A percentile compares a stretch with the other conserved stretches of the same genome.
phyloP scores from a whole-genome alignment of 306 rosid species.

The Vigna angularis region DNA sequence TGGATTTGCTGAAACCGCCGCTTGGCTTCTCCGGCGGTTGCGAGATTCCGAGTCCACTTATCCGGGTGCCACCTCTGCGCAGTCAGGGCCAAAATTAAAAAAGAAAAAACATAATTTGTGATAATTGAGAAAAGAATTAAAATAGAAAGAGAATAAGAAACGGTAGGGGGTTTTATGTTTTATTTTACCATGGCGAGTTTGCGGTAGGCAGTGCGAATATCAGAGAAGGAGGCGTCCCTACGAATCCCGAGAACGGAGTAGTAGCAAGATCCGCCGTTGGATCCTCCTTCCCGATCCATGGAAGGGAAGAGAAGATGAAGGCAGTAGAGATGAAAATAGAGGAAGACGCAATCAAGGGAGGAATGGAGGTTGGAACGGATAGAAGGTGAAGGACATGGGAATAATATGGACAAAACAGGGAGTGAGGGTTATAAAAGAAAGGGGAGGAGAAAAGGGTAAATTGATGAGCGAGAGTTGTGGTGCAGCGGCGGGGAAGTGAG shows the following conservation, averaged over 20 bases:
- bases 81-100: not conserved
- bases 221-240: conserved; percentile 86
- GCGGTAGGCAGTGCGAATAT: conserved; percentile 87
- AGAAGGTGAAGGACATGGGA: not conserved
- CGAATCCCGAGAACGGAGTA: conserved; percentile 86
- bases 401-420: too few species aligned
- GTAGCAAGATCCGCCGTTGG: conserved; percentile 83
- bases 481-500: conserved; percentile 35
- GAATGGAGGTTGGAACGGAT: not conserved
- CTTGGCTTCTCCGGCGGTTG: conserved; percentile 77
- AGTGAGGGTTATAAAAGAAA: conserved; percentile 1
- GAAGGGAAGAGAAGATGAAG: not conserved
- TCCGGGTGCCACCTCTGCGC: conserved; percentile 97
- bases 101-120: not conserved
- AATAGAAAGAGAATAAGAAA: not conserved
- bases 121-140: not conserved
- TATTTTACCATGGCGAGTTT: conserved; percentile 80
- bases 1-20: conserved; percentile 92
- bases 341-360: not conserved
- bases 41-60: conserved; percentile 63
- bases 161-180: not conserved
- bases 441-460: conserved; percentile 8
- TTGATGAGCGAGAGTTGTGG: not conserved
- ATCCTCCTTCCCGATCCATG: conserved; percentile 87
- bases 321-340: not conserved